Base-by-base conservation (phyloP, 306 rosid species). In the Trifolium dubium region DNA sequence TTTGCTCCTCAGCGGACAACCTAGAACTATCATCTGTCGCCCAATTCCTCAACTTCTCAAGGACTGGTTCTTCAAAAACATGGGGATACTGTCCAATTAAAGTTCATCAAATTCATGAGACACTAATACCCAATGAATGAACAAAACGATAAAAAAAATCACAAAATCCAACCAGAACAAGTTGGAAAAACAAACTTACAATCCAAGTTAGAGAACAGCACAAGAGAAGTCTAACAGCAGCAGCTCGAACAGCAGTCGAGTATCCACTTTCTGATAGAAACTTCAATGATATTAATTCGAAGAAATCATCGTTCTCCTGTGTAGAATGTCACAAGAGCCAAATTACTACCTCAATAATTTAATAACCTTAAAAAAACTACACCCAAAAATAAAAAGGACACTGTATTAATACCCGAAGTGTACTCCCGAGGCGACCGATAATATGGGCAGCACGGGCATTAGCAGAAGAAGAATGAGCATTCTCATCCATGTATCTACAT, bases 241-340 rank as follows among this genome's bases (percentile, higher is more conserved):
- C 97, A 68, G 98, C 97, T 83, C 80, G 91, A 74, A 95, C 37
- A 0, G 96, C 81, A 68, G 75, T 73, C 1, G 96, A 69, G 85
- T 87, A 92, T 64, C 96, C 83, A 0, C 83, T 23, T 64, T 92
- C 99, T 37, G 87, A 83, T 67, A 95, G 88, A 85, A 87, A 90
- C 83, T 83, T 95, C 0, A 90, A 79, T 60, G 99, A 95, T 80
- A 95, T 85, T 71, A 95, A 95, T 73, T 95, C 99, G 40, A 92
- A 90, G 80, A 95, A 95, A 8, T 92, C 99, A 70, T 95, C 99
- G 6, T 90, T 89, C 49, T 95, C 99, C 99, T 95, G 90, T 9
- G 11, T 19, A 71, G 1, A 8, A 68, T 31, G 1, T 28, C 68
- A 64, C 44, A 5, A 72, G 43, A 4, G 14, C n/a, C 62, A 47